Percentiles rank a stretch among this genome's conserved stretches.
Evolutionary conservation across 1,139 yeast genomes (phyloP).

Genomic region (Debaryomyces robertsiae): DNA sequence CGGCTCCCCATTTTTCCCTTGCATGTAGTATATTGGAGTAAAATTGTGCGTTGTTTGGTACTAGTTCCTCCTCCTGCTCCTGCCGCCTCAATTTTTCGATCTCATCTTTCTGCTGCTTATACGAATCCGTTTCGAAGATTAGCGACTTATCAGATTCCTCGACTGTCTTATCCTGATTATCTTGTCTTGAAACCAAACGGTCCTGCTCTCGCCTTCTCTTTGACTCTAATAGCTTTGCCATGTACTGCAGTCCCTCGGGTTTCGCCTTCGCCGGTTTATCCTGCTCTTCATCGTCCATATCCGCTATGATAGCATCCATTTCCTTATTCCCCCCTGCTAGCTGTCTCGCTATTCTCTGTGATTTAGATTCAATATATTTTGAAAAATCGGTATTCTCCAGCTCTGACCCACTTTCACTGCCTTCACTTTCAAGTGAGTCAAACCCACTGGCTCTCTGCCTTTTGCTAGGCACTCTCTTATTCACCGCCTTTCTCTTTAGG

Average conservation of each 20-base stretch:
- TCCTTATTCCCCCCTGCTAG: constrained; percentile 7
- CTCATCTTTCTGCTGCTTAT: constrained; percentile 12
- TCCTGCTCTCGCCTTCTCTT: constrained; percentile 15
- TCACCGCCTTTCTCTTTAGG: constrained; percentile 13
- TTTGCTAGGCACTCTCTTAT: constrained; percentile 2
- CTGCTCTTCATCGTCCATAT: constrained; percentile 1
- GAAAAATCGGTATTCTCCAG: constrained; percentile 13
- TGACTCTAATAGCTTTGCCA: constrained; percentile 14
- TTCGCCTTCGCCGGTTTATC: constrained; percentile 1
- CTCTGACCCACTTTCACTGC: constrained; percentile 9
- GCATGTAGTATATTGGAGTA: constrained; percentile 9
- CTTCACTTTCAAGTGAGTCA: constrained; percentile 2
- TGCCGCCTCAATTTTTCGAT: constrained; percentile 4
- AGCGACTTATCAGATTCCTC: constrained; percentile 12
- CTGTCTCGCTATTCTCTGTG: constrained; percentile 12
- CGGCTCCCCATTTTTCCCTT: not conserved
- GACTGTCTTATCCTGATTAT: constrained; percentile 8
- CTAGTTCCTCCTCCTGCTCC: constrained; percentile 11
- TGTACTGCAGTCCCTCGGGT: constrained; percentile 11
- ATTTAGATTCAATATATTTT: constrained; percentile 12
- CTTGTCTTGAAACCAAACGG: constrained; percentile 12
- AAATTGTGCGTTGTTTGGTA: constrained; percentile 9
- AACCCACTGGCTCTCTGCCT: constrained; percentile 5
- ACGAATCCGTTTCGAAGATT: constrained; percentile 18
- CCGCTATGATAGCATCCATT: constrained; percentile 2